Base-by-base conservation (phyloP, 768 basidiomycete genomes). In the Boletus sp. region DNA sequence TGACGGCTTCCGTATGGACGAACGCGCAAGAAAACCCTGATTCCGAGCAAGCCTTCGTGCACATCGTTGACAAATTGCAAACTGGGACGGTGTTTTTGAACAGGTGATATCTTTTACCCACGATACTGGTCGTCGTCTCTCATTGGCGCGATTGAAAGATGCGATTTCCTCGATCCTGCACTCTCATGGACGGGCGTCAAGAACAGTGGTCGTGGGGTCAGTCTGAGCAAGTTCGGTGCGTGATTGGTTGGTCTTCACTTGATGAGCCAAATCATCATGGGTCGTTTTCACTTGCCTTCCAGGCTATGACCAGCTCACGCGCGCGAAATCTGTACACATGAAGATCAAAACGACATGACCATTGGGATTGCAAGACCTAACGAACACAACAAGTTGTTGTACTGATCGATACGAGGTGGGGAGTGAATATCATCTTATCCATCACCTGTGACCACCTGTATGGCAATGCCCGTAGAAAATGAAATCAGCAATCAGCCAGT, bases 1-100 rank as follows among this genome's bases (percentile, higher is more conserved):
- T 99, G 21, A 99, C 96, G 2, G 93, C 92, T 5, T 94, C 93
- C 17, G 70, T 99, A 32, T 99, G 96, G 97, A 98, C 97, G 1
- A 81, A 90, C 61, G 81, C 77, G 0, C 77, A 80, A 29, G 72
- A 72, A 4, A 79, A 84, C 53, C 69, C 77, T 0, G 79, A 79
- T n/a, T 90, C 89, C 0, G 79, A 88, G 57, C 64, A 71, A 3
- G 84, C 81, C 0, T 97, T 98, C 73, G 62, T 86, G 53, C 71
- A 68, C 44, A 61, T 67, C 38, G 74, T 96, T 25, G 83, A 79
- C 7, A 85, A 88, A 57, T 70, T 98, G 32, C 84, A 95, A 53
- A 85, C 88, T 0, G 97, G 97, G 4, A 99, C 95, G 0, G 93
- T 98, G 7, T 98, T 91, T 71, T 70, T 96, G 65, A 99, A 99